phyloP scores from a whole-genome alignment of 208 protist species.

The Acanthamoeba healyi region DNA sequence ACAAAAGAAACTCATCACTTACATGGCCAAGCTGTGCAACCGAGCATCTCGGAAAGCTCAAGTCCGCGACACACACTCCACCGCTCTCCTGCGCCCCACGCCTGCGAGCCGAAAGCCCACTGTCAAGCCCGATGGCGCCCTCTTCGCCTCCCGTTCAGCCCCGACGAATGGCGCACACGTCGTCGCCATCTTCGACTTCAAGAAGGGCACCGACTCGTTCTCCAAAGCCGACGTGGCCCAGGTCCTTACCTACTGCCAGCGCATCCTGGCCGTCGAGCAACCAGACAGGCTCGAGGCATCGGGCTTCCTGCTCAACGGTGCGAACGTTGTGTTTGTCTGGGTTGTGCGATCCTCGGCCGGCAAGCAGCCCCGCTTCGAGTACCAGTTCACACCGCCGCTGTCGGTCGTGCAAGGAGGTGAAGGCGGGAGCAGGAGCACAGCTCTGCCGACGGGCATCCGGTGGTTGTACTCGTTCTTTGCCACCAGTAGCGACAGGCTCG shows the following conservation, averaged over 20 bases:
- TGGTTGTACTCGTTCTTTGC: constrained; percentile 9
- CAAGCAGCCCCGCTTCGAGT: not conserved
- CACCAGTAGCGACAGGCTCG: not conserved
- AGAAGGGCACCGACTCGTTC: constrained; percentile 29
- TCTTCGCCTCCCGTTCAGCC: not conserved
- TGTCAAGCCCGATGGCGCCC: constrained; percentile 17
- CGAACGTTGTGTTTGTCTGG: not conserved
- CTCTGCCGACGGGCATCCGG: not conserved
- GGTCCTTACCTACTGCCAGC: constrained; percentile 29
- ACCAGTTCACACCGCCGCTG: not conserved
- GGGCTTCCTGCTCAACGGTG: constrained; percentile 20
- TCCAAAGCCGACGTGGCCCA: not conserved
- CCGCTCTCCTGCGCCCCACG: constrained; percentile 19
- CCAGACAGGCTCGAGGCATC: not conserved
- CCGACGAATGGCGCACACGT: not conserved
- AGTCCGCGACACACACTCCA: not conserved
- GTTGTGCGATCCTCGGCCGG: not conserved
- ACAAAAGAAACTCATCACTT: not conserved
- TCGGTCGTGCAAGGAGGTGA: not conserved
- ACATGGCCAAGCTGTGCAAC: not conserved
- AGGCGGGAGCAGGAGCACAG: not conserved
- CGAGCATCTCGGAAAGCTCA: not conserved
- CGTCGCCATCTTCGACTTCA: constrained; percentile 39
- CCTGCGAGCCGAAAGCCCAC: not conserved
- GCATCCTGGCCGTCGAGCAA: constrained; percentile 31